A percentile compares a stretch with the other conserved stretches of the same genome.
These are phyloP conservation scores for Geranium rotundifolium DNA, from an alignment of 345 rosid species.

Conservation along the genomic window DNA sequence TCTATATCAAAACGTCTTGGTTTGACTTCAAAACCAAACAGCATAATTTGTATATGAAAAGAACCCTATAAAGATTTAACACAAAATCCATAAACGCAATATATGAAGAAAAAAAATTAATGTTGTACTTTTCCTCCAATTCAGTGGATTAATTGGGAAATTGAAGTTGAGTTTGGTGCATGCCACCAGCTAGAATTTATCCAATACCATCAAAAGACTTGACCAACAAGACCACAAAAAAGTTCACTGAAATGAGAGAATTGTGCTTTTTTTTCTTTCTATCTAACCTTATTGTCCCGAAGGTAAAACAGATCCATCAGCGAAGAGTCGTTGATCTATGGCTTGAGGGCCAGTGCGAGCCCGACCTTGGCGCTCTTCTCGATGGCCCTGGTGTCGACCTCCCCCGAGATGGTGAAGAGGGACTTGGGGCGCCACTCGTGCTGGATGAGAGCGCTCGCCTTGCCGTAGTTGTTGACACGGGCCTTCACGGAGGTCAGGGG, in stretches of 20 bases:
- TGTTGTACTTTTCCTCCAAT: too few relatives aligned
- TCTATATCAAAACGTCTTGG: too few relatives aligned
- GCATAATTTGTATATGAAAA: too few relatives aligned
- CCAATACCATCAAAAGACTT: slow-evolving; percentile 19
- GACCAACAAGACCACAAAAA: slow-evolving; percentile 9
- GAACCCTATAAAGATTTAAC: too few relatives aligned
- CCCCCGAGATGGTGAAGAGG: slow-evolving; percentile 75
- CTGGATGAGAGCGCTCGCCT: slow-evolving; percentile 82
- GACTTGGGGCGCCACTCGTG: slow-evolving; percentile 94
- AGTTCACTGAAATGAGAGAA: slow-evolving; percentile 5
- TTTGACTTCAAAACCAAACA: too few relatives aligned
- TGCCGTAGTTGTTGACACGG: slow-evolving; percentile 75
- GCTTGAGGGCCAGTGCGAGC: slow-evolving; percentile 78
- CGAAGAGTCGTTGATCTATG: slow-evolving; percentile 21
- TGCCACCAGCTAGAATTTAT: slow-evolving; percentile 27
- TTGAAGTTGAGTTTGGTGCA: neutral
- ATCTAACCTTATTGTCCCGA: slow-evolving; percentile 22
- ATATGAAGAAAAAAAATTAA: too few relatives aligned
- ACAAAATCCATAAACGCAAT: too few relatives aligned
- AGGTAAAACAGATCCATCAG: neutral
- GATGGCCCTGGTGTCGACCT: slow-evolving; percentile 78
- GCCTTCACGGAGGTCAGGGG: slow-evolving; percentile 86
- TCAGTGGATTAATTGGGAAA: too few relatives aligned
- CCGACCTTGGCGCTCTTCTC: slow-evolving; percentile 94
- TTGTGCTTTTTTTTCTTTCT: slow-evolving; percentile 6